A percentile compares a stretch with the other conserved stretches of the same genome.
Conservation (phyloP, 202 grass and related monocot genomes). For the Elaeis oleifera region DNA sequence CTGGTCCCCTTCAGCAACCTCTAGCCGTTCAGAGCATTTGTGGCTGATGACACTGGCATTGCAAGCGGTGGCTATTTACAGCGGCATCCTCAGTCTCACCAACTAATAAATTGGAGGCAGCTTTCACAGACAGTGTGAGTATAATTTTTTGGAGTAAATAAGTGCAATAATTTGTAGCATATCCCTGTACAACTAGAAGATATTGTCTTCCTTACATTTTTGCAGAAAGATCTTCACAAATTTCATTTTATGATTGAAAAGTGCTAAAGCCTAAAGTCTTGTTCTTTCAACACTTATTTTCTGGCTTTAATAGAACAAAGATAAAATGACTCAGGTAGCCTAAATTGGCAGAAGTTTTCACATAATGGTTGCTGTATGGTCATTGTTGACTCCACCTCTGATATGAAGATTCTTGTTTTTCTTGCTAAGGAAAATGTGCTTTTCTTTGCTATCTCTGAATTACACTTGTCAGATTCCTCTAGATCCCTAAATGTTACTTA, state of each 20-base stretch:
- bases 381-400: too few species aligned
- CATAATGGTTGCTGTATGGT: too few species aligned
- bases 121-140: slow-evolving; percentile 70
- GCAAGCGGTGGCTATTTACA: slow-evolving; percentile 63
- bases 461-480: not conserved
- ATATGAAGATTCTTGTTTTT: too few species aligned
- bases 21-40: slow-evolving; percentile 41
- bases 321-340: too few species aligned
- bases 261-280: too few species aligned
- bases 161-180: not conserved
- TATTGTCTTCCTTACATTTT: too few species aligned
- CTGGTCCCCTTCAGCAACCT: slow-evolving; percentile 59
- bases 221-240: too few species aligned
- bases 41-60: slow-evolving; percentile 48
- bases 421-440: not conserved
- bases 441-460: not conserved
- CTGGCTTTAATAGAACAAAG: too few species aligned
- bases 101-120: slow-evolving; percentile 83
- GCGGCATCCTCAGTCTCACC: slow-evolving; percentile 56
- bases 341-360: too few species aligned
- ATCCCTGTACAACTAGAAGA: too few species aligned
- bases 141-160: slow-evolving; percentile 7
- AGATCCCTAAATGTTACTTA: not conserved
- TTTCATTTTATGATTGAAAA: too few species aligned
- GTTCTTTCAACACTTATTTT: too few species aligned